phyloP scores from a whole-genome alignment of 768 basidiomycete species.

The Arthromyces matolae region DNA sequence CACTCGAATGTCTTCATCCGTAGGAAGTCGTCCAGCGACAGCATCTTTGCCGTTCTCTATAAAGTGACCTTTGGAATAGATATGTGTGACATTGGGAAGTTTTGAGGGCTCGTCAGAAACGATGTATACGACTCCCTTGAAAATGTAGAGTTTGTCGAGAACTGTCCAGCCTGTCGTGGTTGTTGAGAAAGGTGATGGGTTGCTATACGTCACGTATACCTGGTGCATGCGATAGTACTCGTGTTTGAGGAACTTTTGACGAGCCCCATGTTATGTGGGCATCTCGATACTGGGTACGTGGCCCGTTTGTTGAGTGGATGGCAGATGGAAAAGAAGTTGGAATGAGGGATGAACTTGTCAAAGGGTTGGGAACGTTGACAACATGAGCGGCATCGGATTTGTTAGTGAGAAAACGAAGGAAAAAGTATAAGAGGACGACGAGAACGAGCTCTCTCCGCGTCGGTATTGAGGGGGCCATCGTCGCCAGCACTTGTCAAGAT shows the following conservation, averaged over 20 bases:
- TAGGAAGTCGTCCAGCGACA: constrained; percentile 60
- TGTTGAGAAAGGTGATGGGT: not conserved
- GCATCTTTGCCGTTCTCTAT: constrained; percentile 58
- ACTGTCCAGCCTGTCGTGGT: constrained; percentile 76
- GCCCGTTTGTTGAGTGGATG: constrained; percentile 7
- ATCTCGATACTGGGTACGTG: constrained; percentile 13
- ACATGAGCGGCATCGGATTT: constrained; percentile 9
- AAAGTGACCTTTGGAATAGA: constrained; percentile 65
- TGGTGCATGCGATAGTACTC: constrained; percentile 70
- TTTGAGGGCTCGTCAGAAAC: constrained; percentile 68
- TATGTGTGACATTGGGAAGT: constrained; percentile 61
- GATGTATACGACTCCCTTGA: constrained; percentile 79
- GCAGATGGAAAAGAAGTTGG: constrained; percentile 8
- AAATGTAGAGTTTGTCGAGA: constrained; percentile 76
- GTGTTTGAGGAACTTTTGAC: constrained; percentile 50
- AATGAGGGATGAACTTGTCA: constrained; percentile 3
- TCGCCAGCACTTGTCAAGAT: no score
- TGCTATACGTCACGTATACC: constrained; percentile 38
- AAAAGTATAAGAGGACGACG: constrained; percentile 43
- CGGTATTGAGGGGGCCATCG: constrained; percentile 39
- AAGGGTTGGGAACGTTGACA: constrained; percentile 8
- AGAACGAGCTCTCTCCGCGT: constrained; percentile 55
- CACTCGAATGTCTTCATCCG: constrained; percentile 74
- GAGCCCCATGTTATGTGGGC: constrained; percentile 38
- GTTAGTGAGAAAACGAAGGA: constrained; percentile 43